Conservation (phyloP, 2,329 filamentous ascomycete species). For the Pseudophaeomoniella oleicola region DNA sequence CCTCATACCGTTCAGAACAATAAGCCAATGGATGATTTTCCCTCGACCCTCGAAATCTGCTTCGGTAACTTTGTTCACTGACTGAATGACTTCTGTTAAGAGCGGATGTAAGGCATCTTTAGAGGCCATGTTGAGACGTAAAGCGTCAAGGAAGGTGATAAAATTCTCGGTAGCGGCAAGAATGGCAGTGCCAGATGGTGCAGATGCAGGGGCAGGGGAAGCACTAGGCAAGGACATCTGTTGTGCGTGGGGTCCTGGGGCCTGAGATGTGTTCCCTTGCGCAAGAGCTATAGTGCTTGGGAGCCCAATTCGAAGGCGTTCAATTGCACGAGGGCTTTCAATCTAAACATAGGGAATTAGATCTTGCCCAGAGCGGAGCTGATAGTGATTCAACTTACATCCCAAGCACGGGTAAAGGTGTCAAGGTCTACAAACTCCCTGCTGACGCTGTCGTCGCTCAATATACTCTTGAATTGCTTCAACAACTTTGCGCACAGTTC, state of each 20-base stretch:
- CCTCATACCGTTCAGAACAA: conserved; percentile 94
- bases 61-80: conserved; percentile 92
- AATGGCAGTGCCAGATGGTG: conserved; percentile 52
- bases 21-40: conserved; percentile 98
- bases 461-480: conserved; percentile 91
- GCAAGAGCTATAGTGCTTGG: conserved; percentile 61
- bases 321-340: conserved; percentile 85
- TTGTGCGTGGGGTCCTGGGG: conserved; percentile 15
- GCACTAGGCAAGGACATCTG: conserved; percentile 4
- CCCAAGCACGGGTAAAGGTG: conserved; percentile 82
- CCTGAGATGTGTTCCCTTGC: conserved; percentile 26
- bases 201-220: conserved; percentile 15
- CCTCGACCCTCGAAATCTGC: conserved; percentile 87
- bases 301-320: conserved; percentile 81
- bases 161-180: conserved; percentile 92
- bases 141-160: conserved; percentile 91
- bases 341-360: conserved; percentile 42
- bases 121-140: conserved; percentile 80
- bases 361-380: background rate
- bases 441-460: conserved; percentile 84
- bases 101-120: conserved; percentile 96
- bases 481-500: conserved; percentile 88
- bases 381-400: conserved; percentile 43
- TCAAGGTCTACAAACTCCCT: conserved; percentile 76
- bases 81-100: conserved; percentile 88